phyloP scores from a whole-genome alignment of 73 alveolate species.

The Effrenium voratum region DNA sequence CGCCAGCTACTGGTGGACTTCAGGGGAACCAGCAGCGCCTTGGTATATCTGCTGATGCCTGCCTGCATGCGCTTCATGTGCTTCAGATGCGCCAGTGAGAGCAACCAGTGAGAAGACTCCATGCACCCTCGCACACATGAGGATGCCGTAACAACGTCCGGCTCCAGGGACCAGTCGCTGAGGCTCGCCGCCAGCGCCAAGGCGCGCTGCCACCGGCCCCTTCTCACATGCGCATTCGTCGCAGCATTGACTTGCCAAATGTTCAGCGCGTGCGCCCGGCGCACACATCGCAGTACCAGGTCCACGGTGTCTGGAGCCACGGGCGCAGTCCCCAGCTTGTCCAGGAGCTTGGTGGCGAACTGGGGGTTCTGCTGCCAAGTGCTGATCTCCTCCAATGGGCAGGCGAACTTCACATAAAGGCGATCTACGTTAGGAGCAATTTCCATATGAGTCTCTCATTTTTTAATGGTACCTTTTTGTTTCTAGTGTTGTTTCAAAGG shows the following conservation, averaged over 20 bases:
- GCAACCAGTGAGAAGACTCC: slow-evolving; percentile 15
- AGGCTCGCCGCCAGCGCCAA: not conserved
- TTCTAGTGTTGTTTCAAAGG: no score
- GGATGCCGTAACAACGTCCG: not conserved
- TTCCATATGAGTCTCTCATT: no score
- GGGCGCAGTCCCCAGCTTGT: not conserved
- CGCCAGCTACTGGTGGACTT: not conserved
- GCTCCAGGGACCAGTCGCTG: not conserved
- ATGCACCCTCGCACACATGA: not conserved
- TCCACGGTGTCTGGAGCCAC: no score
- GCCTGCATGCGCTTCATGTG: slow-evolving; percentile 16
- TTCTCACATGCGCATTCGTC: not conserved
- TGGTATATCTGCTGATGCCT: slow-evolving; percentile 47
- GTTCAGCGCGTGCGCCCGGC: not conserved
- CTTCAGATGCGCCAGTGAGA: not conserved
- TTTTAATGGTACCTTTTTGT: no score
- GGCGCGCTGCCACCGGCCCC: slow-evolving; percentile 9
- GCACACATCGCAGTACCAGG: slow-evolving; percentile 13
- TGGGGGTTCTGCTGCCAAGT: slow-evolving; percentile 10
- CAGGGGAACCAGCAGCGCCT: slow-evolving; percentile 35
- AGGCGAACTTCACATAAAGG: no score
- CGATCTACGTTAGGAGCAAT: no score
- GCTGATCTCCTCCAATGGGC: not conserved
- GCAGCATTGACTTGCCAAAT: slow-evolving; percentile 32
- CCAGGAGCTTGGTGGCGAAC: slow-evolving; percentile 34